Base-by-base conservation (phyloP, 2,329 filamentous ascomycete species). In the Fusarium napiforme region DNA sequence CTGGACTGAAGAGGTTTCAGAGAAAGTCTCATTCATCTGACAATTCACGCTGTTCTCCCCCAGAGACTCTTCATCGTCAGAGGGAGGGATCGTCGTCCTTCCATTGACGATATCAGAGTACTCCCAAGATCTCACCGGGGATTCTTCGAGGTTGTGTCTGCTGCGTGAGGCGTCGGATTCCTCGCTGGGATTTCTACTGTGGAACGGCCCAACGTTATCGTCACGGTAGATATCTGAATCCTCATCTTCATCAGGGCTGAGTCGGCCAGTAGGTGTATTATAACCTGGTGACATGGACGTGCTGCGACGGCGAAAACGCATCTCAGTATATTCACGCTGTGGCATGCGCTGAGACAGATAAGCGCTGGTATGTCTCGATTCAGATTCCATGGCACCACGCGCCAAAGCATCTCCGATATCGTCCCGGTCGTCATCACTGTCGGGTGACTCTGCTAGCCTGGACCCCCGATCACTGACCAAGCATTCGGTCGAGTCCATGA, bases 251-350 rank as follows among this genome's bases (percentile, higher is more conserved):
- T 9, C 30, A 6, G n/a, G 12, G 9, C 10, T 1, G 9, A 3
- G 2, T 21, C 30, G 30, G 30, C 12, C 12, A 36, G n/a, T 9
- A 8, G 49, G 18, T 15, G 49, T 34, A 12, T 8, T 12, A 8
- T 36, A 9, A 2, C 4, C 30, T 15, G 2, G 12, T 15, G n/a
- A 4, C n/a, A 19, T 36, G 2, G n/a, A 11, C 6, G 1, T 3
- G 9, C n/a, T 26, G 10, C 3, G 10, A 8, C 12, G 12, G 16
- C 9, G n/a, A 16, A 6, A 7, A 21, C 9, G 7, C 4, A 5
- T 21, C 23, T n/a, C 14, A 2, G 14, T 30, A 2, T 5, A 26
- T 9, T n/a, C 2, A 10, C 15, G 19, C 14, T 14, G 14, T 12
- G 15, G 23, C 34, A 16, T 28, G 18, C 9, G 9, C 18, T 21